These are phyloP conservation scores for Zoysia pacifica DNA, from an alignment of 176 grass and related monocot genomes.

Conservation along the genomic window DNA sequence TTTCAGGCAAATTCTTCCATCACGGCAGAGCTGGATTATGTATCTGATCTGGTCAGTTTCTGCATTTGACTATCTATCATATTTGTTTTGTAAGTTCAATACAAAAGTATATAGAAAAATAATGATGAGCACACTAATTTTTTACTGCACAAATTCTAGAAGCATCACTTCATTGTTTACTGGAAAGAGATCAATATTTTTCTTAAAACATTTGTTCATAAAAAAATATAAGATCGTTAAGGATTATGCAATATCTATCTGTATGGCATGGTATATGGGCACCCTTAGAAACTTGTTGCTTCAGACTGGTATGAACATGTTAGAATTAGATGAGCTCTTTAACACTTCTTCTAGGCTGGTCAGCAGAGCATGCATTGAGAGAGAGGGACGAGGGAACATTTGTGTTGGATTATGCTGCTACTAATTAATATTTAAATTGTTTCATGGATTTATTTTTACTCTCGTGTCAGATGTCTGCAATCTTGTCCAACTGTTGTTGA, in stretches of 20 bases:
- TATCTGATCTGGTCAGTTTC: constrained; percentile 80
- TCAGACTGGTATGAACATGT: not conserved
- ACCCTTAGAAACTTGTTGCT: not conserved
- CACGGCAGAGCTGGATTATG: constrained; percentile 81
- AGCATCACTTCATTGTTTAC: not conserved
- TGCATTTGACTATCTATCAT: not conserved
- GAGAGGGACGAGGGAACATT: no score
- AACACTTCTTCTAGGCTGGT: not conserved
- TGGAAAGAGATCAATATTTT: not conserved
- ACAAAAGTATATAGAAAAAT: not conserved
- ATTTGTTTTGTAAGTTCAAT: not conserved
- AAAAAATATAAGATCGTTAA: not conserved
- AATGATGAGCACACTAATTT: not conserved
- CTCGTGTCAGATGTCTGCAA: constrained; percentile 2
- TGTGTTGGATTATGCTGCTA: not conserved
- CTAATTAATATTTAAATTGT: not conserved
- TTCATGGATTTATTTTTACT: constrained; percentile 20
- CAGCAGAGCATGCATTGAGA: not conserved
- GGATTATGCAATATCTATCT: not conserved
- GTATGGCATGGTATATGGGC: not conserved
- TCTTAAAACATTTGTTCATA: no score
- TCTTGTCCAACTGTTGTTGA: constrained; percentile 29
- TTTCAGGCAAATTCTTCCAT: constrained; percentile 90
- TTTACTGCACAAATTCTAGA: not conserved
- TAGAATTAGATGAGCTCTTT: not conserved